Percentiles rank a stretch among this genome's conserved stretches.
Evolutionary conservation across 768 basidiomycete species (phyloP).

Genomic region (Mycena leptocephala): DNA sequence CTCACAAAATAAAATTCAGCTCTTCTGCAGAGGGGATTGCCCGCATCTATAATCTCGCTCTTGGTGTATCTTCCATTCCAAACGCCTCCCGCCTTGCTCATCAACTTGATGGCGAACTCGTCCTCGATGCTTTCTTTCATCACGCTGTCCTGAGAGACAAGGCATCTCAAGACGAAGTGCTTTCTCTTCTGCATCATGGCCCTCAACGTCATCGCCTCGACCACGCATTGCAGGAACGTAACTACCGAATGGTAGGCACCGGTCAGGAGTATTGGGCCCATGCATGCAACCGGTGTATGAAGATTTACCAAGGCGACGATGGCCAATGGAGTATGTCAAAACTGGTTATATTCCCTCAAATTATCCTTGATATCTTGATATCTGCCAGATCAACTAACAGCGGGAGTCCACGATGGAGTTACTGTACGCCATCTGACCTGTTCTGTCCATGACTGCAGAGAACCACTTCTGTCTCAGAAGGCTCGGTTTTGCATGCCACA

Average conservation of each 20-base stretch:
- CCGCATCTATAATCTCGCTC: neutral
- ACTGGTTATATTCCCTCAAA: neutral
- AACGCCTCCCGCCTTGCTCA: neutral
- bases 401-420: no score
- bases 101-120: neutral
- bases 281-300: constrained; percentile 13
- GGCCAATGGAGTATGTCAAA: neutral
- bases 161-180: neutral
- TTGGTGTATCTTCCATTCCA: neutral
- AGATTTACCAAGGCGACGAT: constrained; percentile 10
- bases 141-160: constrained; percentile 2
- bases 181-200: neutral
- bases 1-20: neutral
- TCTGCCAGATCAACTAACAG: constrained; percentile 14
- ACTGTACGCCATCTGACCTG: no score
- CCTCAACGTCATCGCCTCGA: neutral
- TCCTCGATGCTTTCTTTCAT: neutral
- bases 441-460: no score
- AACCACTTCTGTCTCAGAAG: no score
- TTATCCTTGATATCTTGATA: neutral
- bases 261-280: constrained; percentile 22
- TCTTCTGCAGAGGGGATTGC: neutral
- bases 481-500: no score
- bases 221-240: neutral
- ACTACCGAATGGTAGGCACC: constrained; percentile 3